phyloP scores from a whole-genome alignment of 2,329 filamentous ascomycete species.

The Penicillium hesseltinei region DNA sequence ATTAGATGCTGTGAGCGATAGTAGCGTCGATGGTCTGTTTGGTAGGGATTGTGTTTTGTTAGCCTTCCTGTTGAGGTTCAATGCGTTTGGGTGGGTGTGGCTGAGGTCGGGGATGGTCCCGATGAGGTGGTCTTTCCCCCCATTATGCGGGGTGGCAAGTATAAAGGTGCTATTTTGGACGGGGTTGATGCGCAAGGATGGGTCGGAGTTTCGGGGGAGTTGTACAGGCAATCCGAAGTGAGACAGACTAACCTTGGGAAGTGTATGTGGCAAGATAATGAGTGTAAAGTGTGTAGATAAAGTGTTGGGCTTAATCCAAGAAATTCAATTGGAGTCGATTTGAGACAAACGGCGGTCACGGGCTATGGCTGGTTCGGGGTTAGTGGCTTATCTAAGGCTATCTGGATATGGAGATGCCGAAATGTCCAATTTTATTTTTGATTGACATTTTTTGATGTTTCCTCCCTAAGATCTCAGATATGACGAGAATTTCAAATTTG shows the following conservation, averaged over 20 bases:
- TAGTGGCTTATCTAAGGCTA: constrained; percentile 5
- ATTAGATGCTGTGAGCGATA: constrained; percentile 30
- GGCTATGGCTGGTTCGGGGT: background rate
- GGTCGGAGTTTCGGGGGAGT: background rate
- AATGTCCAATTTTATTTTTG: background rate
- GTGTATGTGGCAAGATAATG: background rate
- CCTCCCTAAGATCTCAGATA: background rate
- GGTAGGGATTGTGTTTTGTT: background rate
- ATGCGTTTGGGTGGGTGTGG: background rate
- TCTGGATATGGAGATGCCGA: background rate
- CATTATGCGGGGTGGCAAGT: constrained; percentile 6
- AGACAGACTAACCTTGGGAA: constrained; percentile 6
- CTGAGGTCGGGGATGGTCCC: background rate
- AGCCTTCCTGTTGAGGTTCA: background rate
- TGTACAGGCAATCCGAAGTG: background rate
- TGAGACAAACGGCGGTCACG: constrained; percentile 6
- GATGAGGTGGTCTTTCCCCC: background rate
- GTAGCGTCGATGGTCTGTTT: background rate
- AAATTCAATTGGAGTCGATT: constrained; percentile 1
- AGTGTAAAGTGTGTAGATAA: background rate
- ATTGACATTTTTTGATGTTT: background rate
- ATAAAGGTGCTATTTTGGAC: constrained; percentile 1
- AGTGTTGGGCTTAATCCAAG: background rate
- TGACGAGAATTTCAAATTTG: background rate
- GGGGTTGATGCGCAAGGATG: background rate